These are phyloP conservation scores for Tricholomella constricta DNA, from an alignment of 768 basidiomycete genomes.

Conservation along the genomic window DNA sequence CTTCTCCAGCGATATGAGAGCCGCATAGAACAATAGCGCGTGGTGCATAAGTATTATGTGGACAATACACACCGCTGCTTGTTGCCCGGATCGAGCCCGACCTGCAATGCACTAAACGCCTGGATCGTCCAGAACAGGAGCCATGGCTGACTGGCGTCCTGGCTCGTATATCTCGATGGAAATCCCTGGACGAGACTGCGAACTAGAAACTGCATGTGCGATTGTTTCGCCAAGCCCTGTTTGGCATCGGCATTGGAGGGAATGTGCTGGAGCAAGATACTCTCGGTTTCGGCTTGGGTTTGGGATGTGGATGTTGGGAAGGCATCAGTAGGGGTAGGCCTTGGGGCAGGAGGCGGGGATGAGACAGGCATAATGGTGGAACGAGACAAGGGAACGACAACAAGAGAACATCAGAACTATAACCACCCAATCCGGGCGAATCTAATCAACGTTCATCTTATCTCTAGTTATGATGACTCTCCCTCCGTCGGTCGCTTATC, in stretches of 20 bases:
- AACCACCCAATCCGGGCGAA: too few species aligned
- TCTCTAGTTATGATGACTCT: neutral
- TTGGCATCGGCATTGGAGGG: constrained; percentile 28
- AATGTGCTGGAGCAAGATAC: constrained; percentile 56
- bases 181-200: constrained; percentile 78
- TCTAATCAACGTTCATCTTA: neutral
- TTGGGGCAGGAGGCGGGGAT: constrained; percentile 11
- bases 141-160: constrained; percentile 97
- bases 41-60: constrained; percentile 2
- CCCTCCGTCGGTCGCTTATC: neutral
- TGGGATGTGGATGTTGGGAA: constrained; percentile 65
- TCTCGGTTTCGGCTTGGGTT: constrained; percentile 67
- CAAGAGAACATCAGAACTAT: neutral
- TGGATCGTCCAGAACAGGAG: constrained; percentile 92
- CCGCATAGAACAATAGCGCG: neutral
- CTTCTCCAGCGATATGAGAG: neutral
- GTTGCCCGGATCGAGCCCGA: constrained; percentile 74
- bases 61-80: constrained; percentile 64
- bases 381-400: constrained; percentile 10
- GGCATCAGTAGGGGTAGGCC: constrained; percentile 52
- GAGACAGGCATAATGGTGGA: constrained; percentile 17
- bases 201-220: constrained; percentile 77
- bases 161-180: constrained; percentile 73
- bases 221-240: constrained; percentile 55
- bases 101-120: constrained; percentile 75